Conservation (phyloP, 2,329 filamentous ascomycete genomes). For the Microdochium nivale region DNA sequence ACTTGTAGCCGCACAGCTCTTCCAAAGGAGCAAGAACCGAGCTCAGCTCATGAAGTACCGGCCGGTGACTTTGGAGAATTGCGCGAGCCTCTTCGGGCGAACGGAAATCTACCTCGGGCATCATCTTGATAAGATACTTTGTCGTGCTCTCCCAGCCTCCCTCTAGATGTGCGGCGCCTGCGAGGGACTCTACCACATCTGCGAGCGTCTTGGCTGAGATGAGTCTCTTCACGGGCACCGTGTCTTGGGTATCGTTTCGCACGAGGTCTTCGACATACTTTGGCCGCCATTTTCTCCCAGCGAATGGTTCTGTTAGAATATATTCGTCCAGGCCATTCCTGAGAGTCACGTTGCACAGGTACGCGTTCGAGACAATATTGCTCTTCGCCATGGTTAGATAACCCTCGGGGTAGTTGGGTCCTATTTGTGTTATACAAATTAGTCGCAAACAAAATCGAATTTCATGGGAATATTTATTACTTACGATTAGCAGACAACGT, state of each 20-base stretch:
- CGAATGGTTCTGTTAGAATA: constrained; percentile 62
- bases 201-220: constrained; percentile 67
- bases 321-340: constrained; percentile 60
- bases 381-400: constrained; percentile 63
- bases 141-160: constrained; percentile 58
- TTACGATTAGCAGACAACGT: constrained; percentile 50
- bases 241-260: constrained; percentile 1
- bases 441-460: constrained; percentile 10
- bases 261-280: constrained; percentile 42
- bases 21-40: constrained; percentile 45
- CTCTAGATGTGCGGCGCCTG: constrained; percentile 66
- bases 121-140: constrained; percentile 55
- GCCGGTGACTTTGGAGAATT: constrained; percentile 33
- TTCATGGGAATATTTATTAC: constrained; percentile 14
- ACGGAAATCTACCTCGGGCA: constrained; percentile 50
- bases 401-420: constrained; percentile 67
- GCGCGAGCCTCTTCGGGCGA: constrained; percentile 30
- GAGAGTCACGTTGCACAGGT: constrained; percentile 58
- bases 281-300: constrained; percentile 63
- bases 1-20: constrained; percentile 60
- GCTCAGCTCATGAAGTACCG: constrained; percentile 24
- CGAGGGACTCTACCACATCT: constrained; percentile 78
- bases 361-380: constrained; percentile 63
- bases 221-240: constrained; percentile 2
- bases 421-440: constrained; percentile 26